Evolutionary conservation across 2,329 filamentous ascomycete genomes (phyloP).

Genomic region (Sarocladium kiliense): DNA sequence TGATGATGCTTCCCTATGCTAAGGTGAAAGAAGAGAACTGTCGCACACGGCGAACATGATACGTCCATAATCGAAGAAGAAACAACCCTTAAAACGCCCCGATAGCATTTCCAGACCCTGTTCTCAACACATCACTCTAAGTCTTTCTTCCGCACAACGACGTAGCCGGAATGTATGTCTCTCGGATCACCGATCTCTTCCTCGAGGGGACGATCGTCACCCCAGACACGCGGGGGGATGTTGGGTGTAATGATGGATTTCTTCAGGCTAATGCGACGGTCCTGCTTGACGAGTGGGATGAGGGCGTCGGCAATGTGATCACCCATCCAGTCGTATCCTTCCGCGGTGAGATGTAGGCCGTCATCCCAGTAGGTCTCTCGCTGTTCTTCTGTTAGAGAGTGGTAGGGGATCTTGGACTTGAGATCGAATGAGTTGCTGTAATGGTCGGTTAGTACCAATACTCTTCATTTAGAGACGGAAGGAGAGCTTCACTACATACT

Average conservation of each 20-base stretch:
- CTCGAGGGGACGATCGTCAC: slow-evolving; percentile 33
- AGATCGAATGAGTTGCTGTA: slow-evolving; percentile 55
- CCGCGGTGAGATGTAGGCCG: slow-evolving; percentile 50
- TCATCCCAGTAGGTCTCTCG: slow-evolving; percentile 54
- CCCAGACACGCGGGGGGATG: slow-evolving; percentile 26
- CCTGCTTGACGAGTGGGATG: slow-evolving; percentile 37
- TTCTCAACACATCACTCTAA: slow-evolving; percentile 33
- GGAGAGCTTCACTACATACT: slow-evolving; percentile 36
- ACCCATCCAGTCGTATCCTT: slow-evolving; percentile 60
- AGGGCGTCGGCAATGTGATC: slow-evolving; percentile 49
- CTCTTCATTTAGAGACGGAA: not conserved
- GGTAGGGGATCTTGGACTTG: slow-evolving; percentile 47
- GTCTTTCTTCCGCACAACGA: slow-evolving; percentile 48
- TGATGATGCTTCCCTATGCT: not conserved
- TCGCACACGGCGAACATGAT: not conserved
- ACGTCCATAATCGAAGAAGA: not conserved
- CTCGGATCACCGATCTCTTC: slow-evolving; percentile 45
- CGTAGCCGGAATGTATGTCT: slow-evolving; percentile 45
- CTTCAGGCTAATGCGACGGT: slow-evolving; percentile 18
- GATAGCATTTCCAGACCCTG: not conserved
- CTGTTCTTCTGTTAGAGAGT: slow-evolving; percentile 39
- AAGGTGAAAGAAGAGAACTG: not conserved
- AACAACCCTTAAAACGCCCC: not conserved
- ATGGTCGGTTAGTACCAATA: not conserved
- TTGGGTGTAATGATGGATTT: slow-evolving; percentile 6